A percentile compares a stretch with the other conserved stretches of the same genome.
phyloP scores from a whole-genome alignment of 139 green algal genomes.

The Chlorella sp. region DNA sequence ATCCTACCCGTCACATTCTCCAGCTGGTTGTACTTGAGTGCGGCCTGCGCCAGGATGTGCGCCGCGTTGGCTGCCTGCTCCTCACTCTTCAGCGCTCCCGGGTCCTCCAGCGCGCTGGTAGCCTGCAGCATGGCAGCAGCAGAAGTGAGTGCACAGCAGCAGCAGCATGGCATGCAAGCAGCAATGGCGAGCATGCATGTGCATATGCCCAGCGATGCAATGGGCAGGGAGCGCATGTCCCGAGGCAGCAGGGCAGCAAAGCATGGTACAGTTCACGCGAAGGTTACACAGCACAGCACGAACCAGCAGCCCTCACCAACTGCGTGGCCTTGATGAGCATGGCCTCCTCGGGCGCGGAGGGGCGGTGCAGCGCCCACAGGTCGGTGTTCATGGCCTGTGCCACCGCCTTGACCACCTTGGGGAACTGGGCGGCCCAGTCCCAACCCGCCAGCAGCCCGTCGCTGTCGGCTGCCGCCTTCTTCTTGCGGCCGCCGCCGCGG shows the following conservation, averaged over 20 bases:
- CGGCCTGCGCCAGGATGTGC: slow-evolving; percentile 54
- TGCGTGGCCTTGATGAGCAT: slow-evolving; percentile 55
- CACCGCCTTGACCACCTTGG: slow-evolving; percentile 59
- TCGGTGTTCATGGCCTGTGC: slow-evolving; percentile 60
- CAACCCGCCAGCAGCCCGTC: slow-evolving; percentile 42
- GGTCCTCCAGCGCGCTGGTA: slow-evolving; percentile 45
- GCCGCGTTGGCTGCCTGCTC: slow-evolving; percentile 35
- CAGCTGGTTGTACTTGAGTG: slow-evolving; percentile 71
- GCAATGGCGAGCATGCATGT: too few relatives aligned
- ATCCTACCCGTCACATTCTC: slow-evolving; percentile 54
- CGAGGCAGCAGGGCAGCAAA: too few relatives aligned
- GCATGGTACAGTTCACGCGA: background rate
- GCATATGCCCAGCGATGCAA: too few relatives aligned
- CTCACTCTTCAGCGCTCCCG: slow-evolving; percentile 40
- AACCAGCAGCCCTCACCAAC: slow-evolving; percentile 41
- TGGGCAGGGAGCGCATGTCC: too few relatives aligned
- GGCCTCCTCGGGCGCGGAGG: slow-evolving; percentile 54
- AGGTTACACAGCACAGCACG: background rate
- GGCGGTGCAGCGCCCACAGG: slow-evolving; percentile 69
- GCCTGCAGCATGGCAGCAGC: slow-evolving; percentile 5
- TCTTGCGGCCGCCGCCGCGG: background rate
- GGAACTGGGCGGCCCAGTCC: slow-evolving; percentile 67
- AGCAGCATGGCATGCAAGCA: too few relatives aligned
- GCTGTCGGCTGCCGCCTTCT: slow-evolving; percentile 49
- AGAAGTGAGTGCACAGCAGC: too few relatives aligned